Conservation (phyloP, 768 basidiomycete genomes). For the Mycena leptocephala region DNA sequence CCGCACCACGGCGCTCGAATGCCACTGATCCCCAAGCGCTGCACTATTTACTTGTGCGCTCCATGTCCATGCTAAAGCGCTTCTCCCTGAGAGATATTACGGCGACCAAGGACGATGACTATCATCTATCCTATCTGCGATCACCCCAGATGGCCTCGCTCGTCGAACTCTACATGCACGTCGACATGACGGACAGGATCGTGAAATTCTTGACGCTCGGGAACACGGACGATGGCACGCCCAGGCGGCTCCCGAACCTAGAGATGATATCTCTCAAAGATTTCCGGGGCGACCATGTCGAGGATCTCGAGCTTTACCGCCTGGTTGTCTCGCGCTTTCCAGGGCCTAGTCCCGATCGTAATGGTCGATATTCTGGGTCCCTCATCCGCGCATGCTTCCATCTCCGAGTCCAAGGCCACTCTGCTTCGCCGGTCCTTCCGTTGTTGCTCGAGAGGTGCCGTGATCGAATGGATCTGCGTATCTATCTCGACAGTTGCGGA, state of each 20-base stretch:
- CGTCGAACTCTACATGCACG: constrained; percentile 27
- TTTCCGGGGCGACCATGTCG: constrained; percentile 16
- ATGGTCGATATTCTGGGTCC: neutral
- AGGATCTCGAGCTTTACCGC: constrained; percentile 33
- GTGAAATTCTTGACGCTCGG: constrained; percentile 30
- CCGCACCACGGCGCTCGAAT: constrained; percentile 6
- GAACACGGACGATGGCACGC: neutral
- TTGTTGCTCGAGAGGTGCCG: constrained; percentile 35
- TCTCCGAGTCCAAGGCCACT: constrained; percentile 30
- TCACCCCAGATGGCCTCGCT: constrained; percentile 24
- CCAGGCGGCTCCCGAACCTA: constrained; percentile 22
- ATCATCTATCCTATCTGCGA: constrained; percentile 18
- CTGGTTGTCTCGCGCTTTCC: constrained; percentile 34
- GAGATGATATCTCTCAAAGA: constrained; percentile 25
- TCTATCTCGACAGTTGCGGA: constrained; percentile 26
- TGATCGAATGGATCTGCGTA: constrained; percentile 22
- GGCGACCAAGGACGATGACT: neutral
- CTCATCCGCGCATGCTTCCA: constrained; percentile 23
- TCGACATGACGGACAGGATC: constrained; percentile 26
- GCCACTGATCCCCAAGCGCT: constrained; percentile 29
- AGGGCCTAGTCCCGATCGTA: neutral
- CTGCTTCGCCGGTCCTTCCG: constrained; percentile 27
- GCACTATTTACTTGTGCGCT: constrained; percentile 10
- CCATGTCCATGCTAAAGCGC: constrained; percentile 18
- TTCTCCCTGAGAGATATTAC: constrained; percentile 25